Evolutionary conservation across 257 asterid genomes (phyloP).

Genomic region (Fraxinus americana): DNA sequence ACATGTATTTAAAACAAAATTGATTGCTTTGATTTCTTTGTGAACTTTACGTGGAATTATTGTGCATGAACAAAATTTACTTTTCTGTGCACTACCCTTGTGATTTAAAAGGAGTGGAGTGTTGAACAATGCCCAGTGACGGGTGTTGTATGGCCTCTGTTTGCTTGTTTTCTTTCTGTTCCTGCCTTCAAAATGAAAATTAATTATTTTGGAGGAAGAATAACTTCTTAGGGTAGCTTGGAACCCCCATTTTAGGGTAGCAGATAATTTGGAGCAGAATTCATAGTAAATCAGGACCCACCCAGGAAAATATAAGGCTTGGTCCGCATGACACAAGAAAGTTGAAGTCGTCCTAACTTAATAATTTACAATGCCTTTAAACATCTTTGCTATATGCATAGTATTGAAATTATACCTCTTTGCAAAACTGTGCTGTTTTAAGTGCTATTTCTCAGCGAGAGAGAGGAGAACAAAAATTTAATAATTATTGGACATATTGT

Average conservation of each 20-base stretch:
- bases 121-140: not conserved
- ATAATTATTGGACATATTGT: slow-evolving; percentile 19
- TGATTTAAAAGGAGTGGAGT: not conserved
- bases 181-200: slow-evolving; percentile 7
- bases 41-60: not conserved
- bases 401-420: not conserved
- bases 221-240: slow-evolving; percentile 1
- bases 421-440: not conserved
- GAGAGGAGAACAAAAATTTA: slow-evolving; percentile 20
- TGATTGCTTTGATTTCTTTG: not conserved
- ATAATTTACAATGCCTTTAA: not conserved
- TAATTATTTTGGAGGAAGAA: slow-evolving; percentile 4
- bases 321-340: not conserved
- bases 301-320: not conserved
- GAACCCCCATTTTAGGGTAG: not conserved
- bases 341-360: not conserved
- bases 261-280: not conserved
- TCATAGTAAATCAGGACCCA: not conserved
- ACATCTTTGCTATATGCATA: not conserved
- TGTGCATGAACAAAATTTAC: slow-evolving; percentile 12
- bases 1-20: not conserved
- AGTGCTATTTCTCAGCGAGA: slow-evolving; percentile 6
- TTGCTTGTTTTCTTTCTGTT: not conserved
- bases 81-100: not conserved
- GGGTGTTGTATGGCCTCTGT: not conserved